Percentiles rank a stretch among this genome's conserved stretches.
Conservation (phyloP, 2,329 filamentous ascomycete species). For the Tolypocladium paradoxum region DNA sequence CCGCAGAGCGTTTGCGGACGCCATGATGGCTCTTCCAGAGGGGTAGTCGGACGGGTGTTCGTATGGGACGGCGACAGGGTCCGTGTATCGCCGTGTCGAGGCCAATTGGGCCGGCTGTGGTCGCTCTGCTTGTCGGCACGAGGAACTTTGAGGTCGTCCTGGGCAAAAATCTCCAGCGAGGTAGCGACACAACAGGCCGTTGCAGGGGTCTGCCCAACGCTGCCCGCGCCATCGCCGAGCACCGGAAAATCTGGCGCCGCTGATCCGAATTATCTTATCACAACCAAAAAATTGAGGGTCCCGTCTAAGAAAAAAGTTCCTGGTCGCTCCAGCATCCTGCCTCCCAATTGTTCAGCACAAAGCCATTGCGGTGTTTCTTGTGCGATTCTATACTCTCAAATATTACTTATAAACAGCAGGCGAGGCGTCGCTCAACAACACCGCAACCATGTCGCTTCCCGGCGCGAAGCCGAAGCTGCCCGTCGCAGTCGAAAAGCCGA, state of each 20-base stretch:
- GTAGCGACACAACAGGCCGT: not conserved
- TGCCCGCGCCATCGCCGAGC: not conserved
- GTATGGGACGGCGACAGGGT: not conserved
- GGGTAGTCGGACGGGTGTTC: not conserved
- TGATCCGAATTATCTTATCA: constrained; percentile 18
- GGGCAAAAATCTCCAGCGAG: constrained; percentile 6
- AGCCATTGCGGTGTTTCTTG: not conserved
- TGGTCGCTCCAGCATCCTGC: constrained; percentile 1
- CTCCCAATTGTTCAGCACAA: not conserved
- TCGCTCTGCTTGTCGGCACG: constrained; percentile 4
- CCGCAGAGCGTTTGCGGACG: constrained; percentile 29
- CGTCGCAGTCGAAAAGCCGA: constrained; percentile 66
- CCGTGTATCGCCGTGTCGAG: constrained; percentile 12
- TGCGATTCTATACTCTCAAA: not conserved
- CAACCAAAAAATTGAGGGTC: constrained; percentile 11
- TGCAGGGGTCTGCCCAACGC: not conserved
- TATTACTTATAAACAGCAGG: not conserved
- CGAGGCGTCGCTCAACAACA: not conserved
- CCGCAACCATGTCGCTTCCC: constrained; percentile 22
- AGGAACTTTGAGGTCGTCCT: not conserved
- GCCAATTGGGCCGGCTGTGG: constrained; percentile 17
- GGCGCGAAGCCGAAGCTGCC: constrained; percentile 39
- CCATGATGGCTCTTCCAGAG: constrained; percentile 18
- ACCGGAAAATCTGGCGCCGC: constrained; percentile 17
- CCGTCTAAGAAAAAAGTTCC: constrained; percentile 2